Evolutionary conservation across 768 basidiomycete genomes (phyloP), one percentile per base, ranked within the genome.

Genomic region (Pleurotus salmoneostramineus): DNA sequence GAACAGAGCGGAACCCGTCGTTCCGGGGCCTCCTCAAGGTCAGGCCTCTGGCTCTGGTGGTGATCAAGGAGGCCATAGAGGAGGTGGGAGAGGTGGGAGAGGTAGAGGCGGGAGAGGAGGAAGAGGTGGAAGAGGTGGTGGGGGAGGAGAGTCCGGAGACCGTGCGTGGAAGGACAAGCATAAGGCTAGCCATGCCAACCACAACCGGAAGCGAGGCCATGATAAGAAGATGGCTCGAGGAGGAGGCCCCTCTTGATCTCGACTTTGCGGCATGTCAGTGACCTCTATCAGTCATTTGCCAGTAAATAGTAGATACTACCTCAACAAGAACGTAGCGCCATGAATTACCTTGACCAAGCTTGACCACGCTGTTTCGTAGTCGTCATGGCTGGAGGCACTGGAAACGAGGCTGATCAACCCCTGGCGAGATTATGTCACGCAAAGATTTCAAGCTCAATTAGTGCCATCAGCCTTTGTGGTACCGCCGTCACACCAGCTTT

Each of bases 201-300:
- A 85, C 65, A 79, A 86, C 60, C 78, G 93, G 34, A 93, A 90
- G 69, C 74, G 90, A 54, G 95, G 92, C 0, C 89, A 92, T 65
- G 95, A 95, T 69, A 90, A 86, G 72, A 97, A 97, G 76, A 86
- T 95, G 89, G 79, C 83, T 7, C 81, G 77, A 58, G 83, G 75
- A 57, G 89, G 83, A 11, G 80, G 75, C 14, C 72, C 74, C 42
- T 64, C 63, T 47, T 63, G 52, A 56, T 56, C 33, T 54, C 33
- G 21, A 27, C 21, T 27, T 27, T 27, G 21, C 21, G 21, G 21
- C 21, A 27, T 27, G 21, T 27, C 21, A 27, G 21, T 27, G 21
- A 27, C 21, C 21, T 27, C 21, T 27, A 27, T 27, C 21, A 27
- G 21, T 27, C 21, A 27, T 27, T 27, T 27, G 21, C 21, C 21